Percentiles rank a stretch among this genome's conserved stretches.
Evolutionary conservation across 805 yeast species (phyloP).

Genomic region (Kuraishia floccosa): DNA sequence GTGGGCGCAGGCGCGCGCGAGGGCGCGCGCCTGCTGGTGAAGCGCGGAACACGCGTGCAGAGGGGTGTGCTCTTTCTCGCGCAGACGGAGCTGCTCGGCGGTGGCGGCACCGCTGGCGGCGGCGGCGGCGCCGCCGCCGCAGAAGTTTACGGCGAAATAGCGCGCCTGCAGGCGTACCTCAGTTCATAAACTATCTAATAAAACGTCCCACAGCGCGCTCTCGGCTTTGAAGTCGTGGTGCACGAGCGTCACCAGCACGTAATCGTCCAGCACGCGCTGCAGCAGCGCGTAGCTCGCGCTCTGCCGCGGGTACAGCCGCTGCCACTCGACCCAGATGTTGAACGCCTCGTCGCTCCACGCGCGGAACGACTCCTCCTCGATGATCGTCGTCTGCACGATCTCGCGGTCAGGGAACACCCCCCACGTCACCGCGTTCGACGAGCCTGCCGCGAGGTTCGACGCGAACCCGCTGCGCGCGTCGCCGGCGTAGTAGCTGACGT

Average conservation of each 20-base stretch:
- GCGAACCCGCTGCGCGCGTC: conserved; percentile 45
- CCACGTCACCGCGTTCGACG: conserved; percentile 90
- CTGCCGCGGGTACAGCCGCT: conserved; percentile 55
- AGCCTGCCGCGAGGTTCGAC: conserved; percentile 43
- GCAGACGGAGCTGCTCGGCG: conserved; percentile 23
- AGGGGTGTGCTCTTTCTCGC: conserved; percentile 17
- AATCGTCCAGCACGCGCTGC: conserved; percentile 45
- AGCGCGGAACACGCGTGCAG: background rate
- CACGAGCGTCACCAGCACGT: conserved; percentile 72
- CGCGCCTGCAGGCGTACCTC: conserved; percentile 5
- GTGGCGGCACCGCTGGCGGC: conserved; percentile 26
- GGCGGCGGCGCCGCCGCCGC: conserved; percentile 6
- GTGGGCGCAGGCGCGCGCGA: background rate
- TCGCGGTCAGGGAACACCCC: conserved; percentile 92
- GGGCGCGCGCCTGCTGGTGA: conserved; percentile 2
- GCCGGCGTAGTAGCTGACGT: conserved; percentile 67
- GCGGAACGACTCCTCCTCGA: conserved; percentile 83
- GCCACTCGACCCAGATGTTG: conserved; percentile 89
- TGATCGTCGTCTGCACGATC: conserved; percentile 82
- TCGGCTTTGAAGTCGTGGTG: conserved; percentile 76
- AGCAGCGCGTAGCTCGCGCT: conserved; percentile 51
- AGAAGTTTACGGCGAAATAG: conserved; percentile 2
- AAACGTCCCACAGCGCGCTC: conserved; percentile 64
- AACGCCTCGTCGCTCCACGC: conserved; percentile 98
- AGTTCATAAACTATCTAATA: conserved; percentile 21